Evolutionary conservation across 768 basidiomycete genomes (phyloP).

Genomic region (Boletus subcaerulescens): DNA sequence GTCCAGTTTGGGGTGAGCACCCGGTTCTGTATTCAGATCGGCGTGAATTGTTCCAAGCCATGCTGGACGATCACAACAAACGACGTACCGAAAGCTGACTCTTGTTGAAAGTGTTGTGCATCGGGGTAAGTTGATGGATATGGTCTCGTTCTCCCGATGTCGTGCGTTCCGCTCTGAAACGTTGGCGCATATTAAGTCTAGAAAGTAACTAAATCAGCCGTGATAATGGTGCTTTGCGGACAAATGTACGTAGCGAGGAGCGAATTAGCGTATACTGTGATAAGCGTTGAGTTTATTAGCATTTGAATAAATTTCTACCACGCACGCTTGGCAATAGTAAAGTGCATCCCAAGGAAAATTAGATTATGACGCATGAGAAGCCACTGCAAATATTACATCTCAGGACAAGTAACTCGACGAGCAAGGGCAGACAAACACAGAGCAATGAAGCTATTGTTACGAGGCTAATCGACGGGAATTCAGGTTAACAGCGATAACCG

Average conservation of each 20-base stretch:
- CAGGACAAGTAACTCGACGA: background rate
- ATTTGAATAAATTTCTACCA: background rate
- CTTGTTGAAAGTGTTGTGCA: constrained; percentile 13
- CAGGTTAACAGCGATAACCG: background rate
- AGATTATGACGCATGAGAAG: constrained; percentile 33
- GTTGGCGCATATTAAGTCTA: constrained; percentile 32
- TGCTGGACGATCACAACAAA: background rate
- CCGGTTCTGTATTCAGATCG: constrained; percentile 15
- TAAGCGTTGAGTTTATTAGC: background rate
- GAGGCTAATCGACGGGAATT: constrained; percentile 13
- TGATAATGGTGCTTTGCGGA: background rate
- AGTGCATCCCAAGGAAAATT: constrained; percentile 36
- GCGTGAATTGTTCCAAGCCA: background rate
- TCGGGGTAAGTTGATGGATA: constrained; percentile 3
- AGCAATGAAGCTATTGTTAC: constrained; percentile 33
- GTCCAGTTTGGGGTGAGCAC: constrained; percentile 19
- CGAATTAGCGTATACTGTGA: constrained; percentile 32
- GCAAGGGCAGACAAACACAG: constrained; percentile 23
- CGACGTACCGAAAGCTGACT: constrained; percentile 23
- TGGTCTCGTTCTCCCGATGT: constrained; percentile 26
- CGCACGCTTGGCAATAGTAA: constrained; percentile 33
- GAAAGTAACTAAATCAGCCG: background rate
- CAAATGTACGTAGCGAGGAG: constrained; percentile 32
- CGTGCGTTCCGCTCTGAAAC: constrained; percentile 24
- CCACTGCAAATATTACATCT: constrained; percentile 18